Evolutionary conservation across 140 eudicot genomes (phyloP).

Genomic region (Ambrosia hybrid): DNA sequence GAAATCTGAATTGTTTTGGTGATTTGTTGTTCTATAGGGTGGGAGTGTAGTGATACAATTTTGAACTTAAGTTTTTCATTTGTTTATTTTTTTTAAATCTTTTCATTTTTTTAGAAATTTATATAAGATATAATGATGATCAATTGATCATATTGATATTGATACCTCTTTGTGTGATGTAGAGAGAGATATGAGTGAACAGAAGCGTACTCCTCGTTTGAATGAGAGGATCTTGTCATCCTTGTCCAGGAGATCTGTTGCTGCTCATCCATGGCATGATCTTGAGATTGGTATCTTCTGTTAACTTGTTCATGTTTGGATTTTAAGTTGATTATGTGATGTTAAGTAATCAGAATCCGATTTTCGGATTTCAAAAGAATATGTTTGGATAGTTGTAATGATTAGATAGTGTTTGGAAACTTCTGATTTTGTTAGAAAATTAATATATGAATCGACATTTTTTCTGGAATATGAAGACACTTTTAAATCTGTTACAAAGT

Average conservation of each 20-base stretch:
- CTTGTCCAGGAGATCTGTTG: constrained; percentile 57
- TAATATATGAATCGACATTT: neutral
- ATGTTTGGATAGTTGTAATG: neutral
- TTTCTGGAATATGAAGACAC: neutral
- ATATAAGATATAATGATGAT: neutral
- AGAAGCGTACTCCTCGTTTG: constrained; percentile 34
- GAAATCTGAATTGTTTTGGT: no score
- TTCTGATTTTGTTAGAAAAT: neutral
- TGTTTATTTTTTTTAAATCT: no score
- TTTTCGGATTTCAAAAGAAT: neutral
- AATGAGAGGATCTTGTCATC: constrained; percentile 63
- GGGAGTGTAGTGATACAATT: no score
- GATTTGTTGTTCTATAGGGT: no score
- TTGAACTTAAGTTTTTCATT: no score
- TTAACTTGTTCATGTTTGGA: neutral
- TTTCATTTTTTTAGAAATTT: no score
- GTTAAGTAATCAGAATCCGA: neutral
- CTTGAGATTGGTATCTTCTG: constrained; percentile 54
- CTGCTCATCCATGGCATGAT: constrained; percentile 86
- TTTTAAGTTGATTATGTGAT: neutral
- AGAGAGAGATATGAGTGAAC: constrained; percentile 40
- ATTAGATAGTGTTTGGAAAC: neutral
- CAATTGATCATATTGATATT: neutral
- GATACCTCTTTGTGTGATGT: neutral
- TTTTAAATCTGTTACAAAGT: neutral